Percentiles rank a stretch among this genome's conserved stretches.
These are phyloP conservation scores for Echria macrotheca DNA, from an alignment of 495 filamentous ascomycete species.

Conservation along the genomic window DNA sequence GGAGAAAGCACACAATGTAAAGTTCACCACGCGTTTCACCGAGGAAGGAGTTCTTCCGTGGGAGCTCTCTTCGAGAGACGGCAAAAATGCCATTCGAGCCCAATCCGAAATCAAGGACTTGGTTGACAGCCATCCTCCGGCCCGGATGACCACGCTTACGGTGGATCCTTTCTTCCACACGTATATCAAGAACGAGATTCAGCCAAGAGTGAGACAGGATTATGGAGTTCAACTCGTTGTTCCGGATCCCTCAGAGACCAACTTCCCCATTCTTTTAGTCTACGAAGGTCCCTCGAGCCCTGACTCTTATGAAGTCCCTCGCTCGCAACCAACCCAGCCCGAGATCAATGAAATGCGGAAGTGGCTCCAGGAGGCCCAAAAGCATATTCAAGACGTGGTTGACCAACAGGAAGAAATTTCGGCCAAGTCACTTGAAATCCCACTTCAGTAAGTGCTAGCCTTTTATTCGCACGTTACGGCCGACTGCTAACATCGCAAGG, in stretches of 20 bases:
- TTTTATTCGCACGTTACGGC: background rate
- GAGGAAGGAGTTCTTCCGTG: slow-evolving; percentile 61
- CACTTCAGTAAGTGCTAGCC: slow-evolving; percentile 54
- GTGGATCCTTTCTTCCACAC: slow-evolving; percentile 86
- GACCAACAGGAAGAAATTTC: slow-evolving; percentile 66
- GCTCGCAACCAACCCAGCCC: slow-evolving; percentile 37
- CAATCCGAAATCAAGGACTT: slow-evolving; percentile 75
- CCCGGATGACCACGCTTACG: slow-evolving; percentile 59
- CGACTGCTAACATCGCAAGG: slow-evolving; percentile 17
- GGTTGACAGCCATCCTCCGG: slow-evolving; percentile 72
- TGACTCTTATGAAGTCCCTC: slow-evolving; percentile 62
- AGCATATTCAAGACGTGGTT: slow-evolving; percentile 64
- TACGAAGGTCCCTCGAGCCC: slow-evolving; percentile 65
- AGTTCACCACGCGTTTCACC: slow-evolving; percentile 68
- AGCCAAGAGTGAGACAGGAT: slow-evolving; percentile 58
- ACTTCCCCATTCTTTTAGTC: slow-evolving; percentile 69
- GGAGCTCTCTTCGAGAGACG: slow-evolving; percentile 79
- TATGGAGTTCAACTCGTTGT: slow-evolving; percentile 76
- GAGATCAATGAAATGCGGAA: slow-evolving; percentile 42
- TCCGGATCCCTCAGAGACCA: slow-evolving; percentile 55
- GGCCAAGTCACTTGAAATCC: slow-evolving; percentile 59
- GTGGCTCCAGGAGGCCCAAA: slow-evolving; percentile 64
- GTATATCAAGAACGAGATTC: slow-evolving; percentile 61
- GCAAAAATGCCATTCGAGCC: slow-evolving; percentile 75
- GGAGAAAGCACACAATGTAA: slow-evolving; percentile 69